Evolutionary conservation across 176 grass and related monocot genomes (phyloP).

Genomic region (Oryza longistaminata): DNA sequence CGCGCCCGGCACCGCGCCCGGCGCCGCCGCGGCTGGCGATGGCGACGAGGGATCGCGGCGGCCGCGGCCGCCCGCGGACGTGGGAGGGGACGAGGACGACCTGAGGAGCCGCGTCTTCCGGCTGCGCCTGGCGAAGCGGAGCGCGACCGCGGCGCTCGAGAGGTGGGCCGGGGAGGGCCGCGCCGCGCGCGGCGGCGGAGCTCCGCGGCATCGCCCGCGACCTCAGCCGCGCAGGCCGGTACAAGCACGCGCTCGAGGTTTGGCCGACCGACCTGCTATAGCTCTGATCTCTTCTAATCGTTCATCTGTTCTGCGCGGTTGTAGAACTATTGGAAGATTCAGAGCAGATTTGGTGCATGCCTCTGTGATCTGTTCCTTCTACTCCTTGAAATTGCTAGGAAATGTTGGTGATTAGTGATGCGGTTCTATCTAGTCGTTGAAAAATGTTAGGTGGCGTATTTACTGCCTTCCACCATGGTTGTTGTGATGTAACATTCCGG

Average conservation of each 20-base stretch:
- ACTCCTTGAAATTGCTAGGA: background rate
- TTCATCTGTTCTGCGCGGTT: background rate
- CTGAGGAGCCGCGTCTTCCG: slow-evolving; percentile 66
- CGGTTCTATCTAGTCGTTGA: background rate
- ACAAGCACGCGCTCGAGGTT: slow-evolving; percentile 92
- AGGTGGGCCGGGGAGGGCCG: slow-evolving; percentile 67
- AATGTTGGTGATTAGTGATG: background rate
- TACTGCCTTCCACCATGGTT: background rate
- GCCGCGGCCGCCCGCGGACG: background rate
- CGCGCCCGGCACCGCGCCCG: background rate
- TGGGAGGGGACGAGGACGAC: slow-evolving; percentile 39
- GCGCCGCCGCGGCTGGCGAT: background rate
- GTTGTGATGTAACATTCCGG: background rate
- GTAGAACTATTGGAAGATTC: background rate
- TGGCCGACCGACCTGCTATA: background rate
- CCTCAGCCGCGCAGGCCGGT: slow-evolving; percentile 61
- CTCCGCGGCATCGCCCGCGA: slow-evolving; percentile 68
- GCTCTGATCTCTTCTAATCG: background rate
- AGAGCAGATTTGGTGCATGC: background rate
- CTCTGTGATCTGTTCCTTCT: slow-evolving; percentile 2
- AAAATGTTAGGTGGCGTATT: background rate
- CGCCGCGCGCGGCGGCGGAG: slow-evolving; percentile 33
- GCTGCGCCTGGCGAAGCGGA: slow-evolving; percentile 72
- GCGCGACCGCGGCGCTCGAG: slow-evolving; percentile 69
- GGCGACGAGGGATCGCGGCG: background rate